Evolutionary conservation across 1,284 basidiomycete species (phyloP), one percentile per base, ranked within the genome.

Genomic region (Fistulina hepatica): DNA sequence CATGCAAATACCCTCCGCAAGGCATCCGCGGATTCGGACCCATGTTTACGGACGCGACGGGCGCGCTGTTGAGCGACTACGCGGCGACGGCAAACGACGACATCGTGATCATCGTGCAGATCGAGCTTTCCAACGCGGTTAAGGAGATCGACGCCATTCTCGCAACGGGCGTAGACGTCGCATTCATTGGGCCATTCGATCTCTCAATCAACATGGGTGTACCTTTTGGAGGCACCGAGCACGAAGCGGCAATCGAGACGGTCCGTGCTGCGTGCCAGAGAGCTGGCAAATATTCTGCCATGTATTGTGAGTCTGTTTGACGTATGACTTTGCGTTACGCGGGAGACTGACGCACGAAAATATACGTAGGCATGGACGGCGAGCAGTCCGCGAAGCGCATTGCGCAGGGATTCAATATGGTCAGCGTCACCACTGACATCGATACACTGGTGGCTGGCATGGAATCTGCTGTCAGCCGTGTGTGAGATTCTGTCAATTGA

Each of bases 361-460:
- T 25, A 17, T 26, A 13, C n/a, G 15, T 25, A 56, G 54, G 55
- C 39, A 38, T 54, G 20, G 53, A 46, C 4, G 56, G 53, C 5
- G 54, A 54, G 21, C 56, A 56, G 36, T 50, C 56, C n/a, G 48
- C 50, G 27, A 47, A 44, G 24, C 49, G 56, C 9, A 55, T 56
- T 23, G 45, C 44, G 5, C 52, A 58, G 34, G 56, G 56, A 10
- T 58, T 58, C 39, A 47, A 56, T 26, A 58, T 58, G 54, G 53
- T 55, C 39, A 55, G 53, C 37, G 52, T 58, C 13, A 55, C 54
- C 11, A 56, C 54, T 2, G 56, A 58, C 36, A 55, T 58, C 22
- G 54, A 56, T 35, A 50, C 50, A 15, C 39, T 58, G 6, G 36
- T 42, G 16, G 48, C 47, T 19, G 50, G 46, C 4, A 51, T 54